These are phyloP conservation scores for Macrolepiota fuliginosa DNA, from an alignment of 768 basidiomycete genomes.

Conservation along the genomic window DNA sequence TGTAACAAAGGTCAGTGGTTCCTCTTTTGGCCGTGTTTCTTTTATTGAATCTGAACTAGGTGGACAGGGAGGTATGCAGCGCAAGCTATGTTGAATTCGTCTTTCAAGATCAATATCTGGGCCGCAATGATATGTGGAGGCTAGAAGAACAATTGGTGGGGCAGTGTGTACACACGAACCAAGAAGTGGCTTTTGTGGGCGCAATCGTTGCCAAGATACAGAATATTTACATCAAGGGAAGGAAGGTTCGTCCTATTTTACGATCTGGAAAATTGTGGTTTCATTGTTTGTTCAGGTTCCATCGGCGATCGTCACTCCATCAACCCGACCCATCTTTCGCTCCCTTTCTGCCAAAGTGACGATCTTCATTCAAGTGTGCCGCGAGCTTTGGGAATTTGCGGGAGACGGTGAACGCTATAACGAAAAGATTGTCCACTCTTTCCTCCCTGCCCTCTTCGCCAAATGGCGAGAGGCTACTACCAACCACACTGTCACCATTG, in stretches of 20 bases:
- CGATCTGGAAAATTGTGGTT: not conserved
- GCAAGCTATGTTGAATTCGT: constrained; percentile 86
- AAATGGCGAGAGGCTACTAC: constrained; percentile 84
- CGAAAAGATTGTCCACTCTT: constrained; percentile 97
- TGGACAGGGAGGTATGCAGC: constrained; percentile 57
- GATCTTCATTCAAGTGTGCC: constrained; percentile 94
- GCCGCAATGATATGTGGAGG: constrained; percentile 96
- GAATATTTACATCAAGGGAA: constrained; percentile 67
- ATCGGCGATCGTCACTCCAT: constrained; percentile 73
- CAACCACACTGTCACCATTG: constrained; percentile 92
- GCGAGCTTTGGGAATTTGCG: constrained; percentile 95
- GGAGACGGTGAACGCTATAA: constrained; percentile 95
- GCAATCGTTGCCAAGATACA: constrained; percentile 81
- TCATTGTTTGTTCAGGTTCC: constrained; percentile 51
- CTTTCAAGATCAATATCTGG: constrained; percentile 94
- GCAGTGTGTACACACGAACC: constrained; percentile 78
- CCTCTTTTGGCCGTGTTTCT: constrained; percentile 15
- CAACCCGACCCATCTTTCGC: constrained; percentile 87
- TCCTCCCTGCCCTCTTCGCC: constrained; percentile 84
- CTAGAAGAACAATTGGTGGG: constrained; percentile 79
- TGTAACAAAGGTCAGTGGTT: constrained; percentile 54
- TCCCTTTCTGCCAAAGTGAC: constrained; percentile 90
- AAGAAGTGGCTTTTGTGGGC: constrained; percentile 85
- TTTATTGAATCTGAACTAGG: constrained; percentile 38
- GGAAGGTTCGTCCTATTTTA: constrained; percentile 44